These are phyloP conservation scores for Achaetomium macrosporum DNA, from an alignment of 2,329 filamentous ascomycete genomes.

Conservation along the genomic window DNA sequence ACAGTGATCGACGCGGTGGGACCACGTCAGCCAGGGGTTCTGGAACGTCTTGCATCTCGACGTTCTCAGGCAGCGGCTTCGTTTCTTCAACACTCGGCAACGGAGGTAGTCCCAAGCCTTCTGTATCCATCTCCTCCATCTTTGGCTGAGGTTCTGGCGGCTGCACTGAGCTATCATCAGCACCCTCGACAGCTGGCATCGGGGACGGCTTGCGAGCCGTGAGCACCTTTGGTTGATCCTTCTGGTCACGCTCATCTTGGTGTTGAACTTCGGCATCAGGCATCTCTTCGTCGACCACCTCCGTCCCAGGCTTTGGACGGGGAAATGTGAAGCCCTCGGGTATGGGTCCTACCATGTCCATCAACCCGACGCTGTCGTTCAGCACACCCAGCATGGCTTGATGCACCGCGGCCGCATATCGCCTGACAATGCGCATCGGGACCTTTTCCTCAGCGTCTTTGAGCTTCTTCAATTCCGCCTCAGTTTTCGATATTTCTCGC, in stretches of 20 bases:
- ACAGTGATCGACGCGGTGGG: slow-evolving; percentile 10
- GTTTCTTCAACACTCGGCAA: slow-evolving; percentile 23
- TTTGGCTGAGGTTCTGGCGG: slow-evolving; percentile 31
- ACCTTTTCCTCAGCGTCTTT: slow-evolving; percentile 35
- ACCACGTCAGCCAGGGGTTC: slow-evolving; percentile 18
- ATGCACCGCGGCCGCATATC: slow-evolving; percentile 44
- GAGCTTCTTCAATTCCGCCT: slow-evolving; percentile 44
- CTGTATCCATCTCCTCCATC: slow-evolving; percentile 38
- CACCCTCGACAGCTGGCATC: slow-evolving; percentile 19
- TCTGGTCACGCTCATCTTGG: background rate
- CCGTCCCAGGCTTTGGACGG: slow-evolving; percentile 18
- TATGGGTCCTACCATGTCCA: slow-evolving; percentile 38
- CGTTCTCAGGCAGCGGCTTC: slow-evolving; percentile 27
- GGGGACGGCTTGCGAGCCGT: slow-evolving; percentile 16
- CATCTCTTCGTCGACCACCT: slow-evolving; percentile 4
- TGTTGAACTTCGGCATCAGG: slow-evolving; percentile 6
- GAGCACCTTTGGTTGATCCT: background rate
- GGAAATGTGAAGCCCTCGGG: slow-evolving; percentile 30
- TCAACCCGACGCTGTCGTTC: slow-evolving; percentile 39
- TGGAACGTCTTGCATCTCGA: slow-evolving; percentile 34
- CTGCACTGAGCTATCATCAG: slow-evolving; percentile 11
- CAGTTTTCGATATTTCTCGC: slow-evolving; percentile 46
- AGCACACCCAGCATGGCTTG: slow-evolving; percentile 44
- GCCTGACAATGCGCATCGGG: slow-evolving; percentile 38
- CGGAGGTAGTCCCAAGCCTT: slow-evolving; percentile 27